Conservation (phyloP, 2,329 filamentous ascomycete species). For the Chaetothyriales sp. region DNA sequence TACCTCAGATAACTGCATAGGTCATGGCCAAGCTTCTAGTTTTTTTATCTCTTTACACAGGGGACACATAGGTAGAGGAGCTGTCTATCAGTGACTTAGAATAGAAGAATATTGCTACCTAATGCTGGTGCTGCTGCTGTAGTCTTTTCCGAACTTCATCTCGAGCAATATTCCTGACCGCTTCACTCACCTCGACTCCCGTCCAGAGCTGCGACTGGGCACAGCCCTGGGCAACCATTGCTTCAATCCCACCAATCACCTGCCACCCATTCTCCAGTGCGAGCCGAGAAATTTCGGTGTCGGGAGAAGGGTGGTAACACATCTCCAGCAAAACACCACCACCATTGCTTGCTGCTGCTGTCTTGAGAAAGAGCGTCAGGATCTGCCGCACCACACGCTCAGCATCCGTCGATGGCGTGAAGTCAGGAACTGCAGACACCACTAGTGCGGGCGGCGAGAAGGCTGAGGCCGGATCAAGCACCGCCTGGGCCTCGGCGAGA, state of each 20-base stretch:
- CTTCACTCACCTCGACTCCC: constrained; percentile 39
- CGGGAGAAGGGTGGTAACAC: constrained; percentile 39
- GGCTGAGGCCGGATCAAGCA: neutral
- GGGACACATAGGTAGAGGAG: too few species aligned
- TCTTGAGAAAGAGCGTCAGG: constrained; percentile 24
- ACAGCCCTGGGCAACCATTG: constrained; percentile 61
- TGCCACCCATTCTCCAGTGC: constrained; percentile 51
- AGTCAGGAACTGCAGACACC: constrained; percentile 62
- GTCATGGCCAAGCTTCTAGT: too few species aligned
- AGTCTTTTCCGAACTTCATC: constrained; percentile 1
- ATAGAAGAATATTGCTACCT: neutral
- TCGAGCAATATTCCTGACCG: constrained; percentile 6
- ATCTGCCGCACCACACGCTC: constrained; percentile 48
- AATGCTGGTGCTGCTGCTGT: neutral
- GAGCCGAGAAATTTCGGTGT: constrained; percentile 50
- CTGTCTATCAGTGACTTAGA: neutral
- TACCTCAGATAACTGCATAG: neutral
- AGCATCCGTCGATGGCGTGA: constrained; percentile 48
- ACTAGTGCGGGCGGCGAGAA: constrained; percentile 50
- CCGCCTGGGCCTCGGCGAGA: constrained; percentile 40
- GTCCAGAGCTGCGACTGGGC: constrained; percentile 53
- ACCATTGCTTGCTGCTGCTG: constrained; percentile 30
- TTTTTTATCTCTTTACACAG: too few species aligned
- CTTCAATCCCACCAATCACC: constrained; percentile 61
- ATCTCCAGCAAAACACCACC: constrained; percentile 16